Percentiles rank a stretch among this genome's conserved stretches.
Evolutionary conservation across 805 yeast species (phyloP).

Genomic region (Naumovozyma castellii): DNA sequence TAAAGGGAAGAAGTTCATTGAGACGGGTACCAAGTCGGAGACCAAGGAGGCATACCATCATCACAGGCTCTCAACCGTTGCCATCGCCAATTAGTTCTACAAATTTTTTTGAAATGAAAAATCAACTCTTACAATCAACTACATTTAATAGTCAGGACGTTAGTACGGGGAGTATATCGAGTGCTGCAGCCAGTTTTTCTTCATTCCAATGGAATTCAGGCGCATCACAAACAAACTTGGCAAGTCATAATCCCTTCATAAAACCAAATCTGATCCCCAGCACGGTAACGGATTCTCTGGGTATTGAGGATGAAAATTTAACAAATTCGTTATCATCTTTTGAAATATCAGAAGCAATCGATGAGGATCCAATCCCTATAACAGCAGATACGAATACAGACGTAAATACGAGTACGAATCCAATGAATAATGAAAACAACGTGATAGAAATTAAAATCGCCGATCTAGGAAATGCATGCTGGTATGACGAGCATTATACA

Average conservation of each 20-base stretch:
- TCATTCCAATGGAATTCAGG: slow-evolving; percentile 3
- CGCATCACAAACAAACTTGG: background rate
- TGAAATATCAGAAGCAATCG: slow-evolving; percentile 18
- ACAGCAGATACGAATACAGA: slow-evolving; percentile 1
- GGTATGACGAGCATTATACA: slow-evolving; percentile 71
- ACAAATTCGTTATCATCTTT: slow-evolving; percentile 35
- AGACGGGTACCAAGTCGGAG: slow-evolving; percentile 29
- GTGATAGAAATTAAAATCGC: slow-evolving; percentile 77
- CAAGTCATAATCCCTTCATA: slow-evolving; percentile 1
- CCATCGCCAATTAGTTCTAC: slow-evolving; percentile 74
- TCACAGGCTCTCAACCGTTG: slow-evolving; percentile 86
- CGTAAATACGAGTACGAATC: background rate
- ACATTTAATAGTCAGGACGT: slow-evolving; percentile 1
- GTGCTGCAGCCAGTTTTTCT: slow-evolving; percentile 3
- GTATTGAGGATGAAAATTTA: slow-evolving; percentile 6
- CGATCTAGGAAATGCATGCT: slow-evolving; percentile 88
- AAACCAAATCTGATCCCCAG: background rate
- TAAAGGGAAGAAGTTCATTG: background rate
- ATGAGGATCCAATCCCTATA: background rate
- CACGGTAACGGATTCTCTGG: background rate
- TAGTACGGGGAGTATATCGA: slow-evolving; percentile 4
- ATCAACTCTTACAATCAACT: slow-evolving; percentile 18
- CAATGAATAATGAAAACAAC: slow-evolving; percentile 27
- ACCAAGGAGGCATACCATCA: slow-evolving; percentile 62
- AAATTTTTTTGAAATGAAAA: slow-evolving; percentile 28